A percentile compares a stretch with the other conserved stretches of the same genome.
These are phyloP conservation scores for Lachnellula hyalina DNA, from an alignment of 2,329 filamentous ascomycete genomes.

Conservation along the genomic window DNA sequence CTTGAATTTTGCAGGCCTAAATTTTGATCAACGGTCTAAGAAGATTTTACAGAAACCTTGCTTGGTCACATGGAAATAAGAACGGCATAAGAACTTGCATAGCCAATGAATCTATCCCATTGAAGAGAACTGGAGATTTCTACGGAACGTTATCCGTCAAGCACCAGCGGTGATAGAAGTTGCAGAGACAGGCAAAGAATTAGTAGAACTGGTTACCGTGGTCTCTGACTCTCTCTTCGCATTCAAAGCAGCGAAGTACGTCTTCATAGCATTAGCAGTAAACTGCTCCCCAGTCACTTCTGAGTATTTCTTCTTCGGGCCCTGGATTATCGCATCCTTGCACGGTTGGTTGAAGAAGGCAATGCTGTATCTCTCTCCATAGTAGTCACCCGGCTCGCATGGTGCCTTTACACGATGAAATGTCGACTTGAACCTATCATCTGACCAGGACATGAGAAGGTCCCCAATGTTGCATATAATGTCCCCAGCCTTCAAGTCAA, in stretches of 20 bases:
- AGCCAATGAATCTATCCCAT: too few relatives aligned
- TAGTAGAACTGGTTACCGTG: not conserved
- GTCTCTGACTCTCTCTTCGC: constrained; percentile 35
- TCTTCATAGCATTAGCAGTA: constrained; percentile 47
- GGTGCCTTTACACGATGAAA: constrained; percentile 59
- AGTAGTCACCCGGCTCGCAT: constrained; percentile 47
- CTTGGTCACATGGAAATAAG: too few relatives aligned
- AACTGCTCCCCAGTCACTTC: constrained; percentile 54
- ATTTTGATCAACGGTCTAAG: too few relatives aligned
- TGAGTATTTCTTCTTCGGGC: constrained; percentile 55
- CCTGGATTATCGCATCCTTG: constrained; percentile 51
- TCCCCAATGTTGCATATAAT: constrained; percentile 62
- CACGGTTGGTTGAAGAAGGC: constrained; percentile 60
- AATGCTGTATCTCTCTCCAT: constrained; percentile 55
- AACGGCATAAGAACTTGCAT: too few relatives aligned
- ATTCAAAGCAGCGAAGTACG: constrained; percentile 46
- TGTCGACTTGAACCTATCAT: constrained; percentile 61
- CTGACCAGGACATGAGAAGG: constrained; percentile 59
- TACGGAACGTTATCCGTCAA: not conserved
- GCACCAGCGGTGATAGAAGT: not conserved
- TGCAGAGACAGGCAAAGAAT: not conserved
- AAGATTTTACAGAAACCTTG: too few relatives aligned
- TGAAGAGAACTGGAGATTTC: too few relatives aligned
- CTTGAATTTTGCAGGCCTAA: too few relatives aligned
- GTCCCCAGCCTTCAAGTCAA: constrained; percentile 45